Percentiles rank a stretch among this genome's conserved stretches.
phyloP scores from a whole-genome alignment of 768 basidiomycete species.

The Lentinula detonsa region DNA sequence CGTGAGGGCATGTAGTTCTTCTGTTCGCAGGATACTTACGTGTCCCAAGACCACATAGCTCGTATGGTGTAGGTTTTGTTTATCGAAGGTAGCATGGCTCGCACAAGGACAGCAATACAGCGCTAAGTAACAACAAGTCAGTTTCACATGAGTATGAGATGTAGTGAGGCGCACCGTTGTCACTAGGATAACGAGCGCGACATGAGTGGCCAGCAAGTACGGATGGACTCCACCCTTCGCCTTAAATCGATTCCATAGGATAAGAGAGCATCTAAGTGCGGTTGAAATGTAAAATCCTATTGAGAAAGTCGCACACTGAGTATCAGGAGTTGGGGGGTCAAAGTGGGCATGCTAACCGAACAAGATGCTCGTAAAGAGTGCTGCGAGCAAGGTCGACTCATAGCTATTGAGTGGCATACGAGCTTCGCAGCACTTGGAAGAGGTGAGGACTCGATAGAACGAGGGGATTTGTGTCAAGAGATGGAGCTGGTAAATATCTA shows the following conservation, averaged over 20 bases:
- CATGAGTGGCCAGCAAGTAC: not conserved
- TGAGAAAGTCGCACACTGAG: not conserved
- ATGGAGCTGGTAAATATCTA: no score
- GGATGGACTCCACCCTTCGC: not conserved
- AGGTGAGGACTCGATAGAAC: no score
- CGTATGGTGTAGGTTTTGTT: not conserved
- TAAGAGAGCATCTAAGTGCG: not conserved
- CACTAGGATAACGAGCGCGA: not conserved
- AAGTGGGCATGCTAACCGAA: not conserved
- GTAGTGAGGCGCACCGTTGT: not conserved
- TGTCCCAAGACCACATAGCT: not conserved
- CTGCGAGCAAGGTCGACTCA: not conserved
- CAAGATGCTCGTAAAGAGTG: not conserved
- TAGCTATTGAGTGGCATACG: not conserved
- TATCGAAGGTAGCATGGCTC: not conserved
- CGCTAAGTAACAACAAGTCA: not conserved
- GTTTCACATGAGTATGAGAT: not conserved
- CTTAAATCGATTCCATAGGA: not conserved
- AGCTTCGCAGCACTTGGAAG: not conserved
- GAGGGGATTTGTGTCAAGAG: no score
- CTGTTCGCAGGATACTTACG: not conserved
- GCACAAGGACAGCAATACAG: not conserved
- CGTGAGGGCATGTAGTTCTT: no score
- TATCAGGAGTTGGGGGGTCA: not conserved
- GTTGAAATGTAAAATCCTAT: not conserved